Conservation (phyloP, 257 asterid species). For the Gynochthodes officinalis region DNA sequence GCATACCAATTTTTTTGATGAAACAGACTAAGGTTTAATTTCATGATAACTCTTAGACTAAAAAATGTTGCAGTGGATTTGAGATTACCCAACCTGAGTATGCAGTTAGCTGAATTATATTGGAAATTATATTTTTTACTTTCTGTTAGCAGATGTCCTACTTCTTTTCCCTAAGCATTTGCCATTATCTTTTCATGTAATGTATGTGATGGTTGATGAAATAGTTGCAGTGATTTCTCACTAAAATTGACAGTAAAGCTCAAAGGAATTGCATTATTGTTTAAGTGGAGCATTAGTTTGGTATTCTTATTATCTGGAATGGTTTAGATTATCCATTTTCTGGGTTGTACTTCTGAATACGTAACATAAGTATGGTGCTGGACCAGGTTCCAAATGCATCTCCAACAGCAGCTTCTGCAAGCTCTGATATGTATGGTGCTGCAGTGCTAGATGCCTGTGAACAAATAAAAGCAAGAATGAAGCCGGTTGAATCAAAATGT, state of each 20-base stretch:
- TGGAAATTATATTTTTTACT: background rate
- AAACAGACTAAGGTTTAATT: background rate
- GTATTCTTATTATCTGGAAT: background rate
- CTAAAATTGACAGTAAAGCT: slow-evolving; percentile 3
- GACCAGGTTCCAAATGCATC: slow-evolving; percentile 92
- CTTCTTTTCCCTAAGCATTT: background rate
- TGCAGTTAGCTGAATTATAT: slow-evolving; percentile 1
- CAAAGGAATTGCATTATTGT: background rate
- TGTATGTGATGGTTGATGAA: background rate
- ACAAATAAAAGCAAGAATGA: slow-evolving; percentile 89
- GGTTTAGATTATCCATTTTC: background rate
- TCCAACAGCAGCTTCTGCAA: slow-evolving; percentile 99
- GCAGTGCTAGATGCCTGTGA: slow-evolving; percentile 97
- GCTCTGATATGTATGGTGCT: slow-evolving; percentile 95
- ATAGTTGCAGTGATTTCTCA: background rate
- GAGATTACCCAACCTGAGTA: background rate
- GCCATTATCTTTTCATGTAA: background rate
- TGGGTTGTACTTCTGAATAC: background rate
- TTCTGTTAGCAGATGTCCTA: background rate
- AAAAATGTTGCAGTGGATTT: background rate
- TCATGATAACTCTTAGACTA: background rate
- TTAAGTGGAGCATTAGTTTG: background rate
- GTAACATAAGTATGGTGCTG: background rate
- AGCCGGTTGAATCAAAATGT: slow-evolving; percentile 53
- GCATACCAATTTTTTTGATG: background rate